Percentiles rank a stretch among this genome's conserved stretches.
phyloP scores from a whole-genome alignment of 2,329 filamentous ascomycete species.

The Hypoxylon sp. region DNA sequence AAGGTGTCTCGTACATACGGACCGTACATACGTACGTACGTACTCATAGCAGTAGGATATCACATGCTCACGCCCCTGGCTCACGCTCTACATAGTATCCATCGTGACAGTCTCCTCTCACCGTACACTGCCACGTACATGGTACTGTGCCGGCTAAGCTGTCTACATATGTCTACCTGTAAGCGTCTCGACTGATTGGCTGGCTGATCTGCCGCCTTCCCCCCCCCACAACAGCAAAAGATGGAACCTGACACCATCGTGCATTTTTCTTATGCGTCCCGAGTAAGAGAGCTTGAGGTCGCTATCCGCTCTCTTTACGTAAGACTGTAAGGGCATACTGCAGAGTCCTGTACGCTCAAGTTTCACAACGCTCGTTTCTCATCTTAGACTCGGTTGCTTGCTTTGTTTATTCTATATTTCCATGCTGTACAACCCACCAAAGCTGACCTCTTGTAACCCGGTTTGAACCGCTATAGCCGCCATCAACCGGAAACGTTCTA shows the following conservation, averaged over 20 bases:
- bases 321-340: no score
- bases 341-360: neutral
- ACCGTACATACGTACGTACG: neutral
- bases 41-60: conserved; percentile 10
- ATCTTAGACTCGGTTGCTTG: neutral
- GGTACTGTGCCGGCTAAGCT: neutral
- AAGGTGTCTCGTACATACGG: neutral
- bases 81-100: no score
- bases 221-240: conserved; percentile 19
- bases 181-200: no score
- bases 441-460: neutral
- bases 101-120: conserved; percentile 16
- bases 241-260: conserved; percentile 27
- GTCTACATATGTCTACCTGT: no score
- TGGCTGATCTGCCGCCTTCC: conserved; percentile 27
- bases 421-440: conserved; percentile 8
- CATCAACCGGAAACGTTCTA: neutral
- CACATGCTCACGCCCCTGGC: no score
- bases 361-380: neutral
- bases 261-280: conserved; percentile 17
- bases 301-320: neutral
- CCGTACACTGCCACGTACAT: no score
- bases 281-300: neutral
- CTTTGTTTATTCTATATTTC: neutral
- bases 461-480: neutral